Conservation (phyloP, 495 filamentous ascomycete genomes). For the Pyrenopolyporus hunteri region DNA sequence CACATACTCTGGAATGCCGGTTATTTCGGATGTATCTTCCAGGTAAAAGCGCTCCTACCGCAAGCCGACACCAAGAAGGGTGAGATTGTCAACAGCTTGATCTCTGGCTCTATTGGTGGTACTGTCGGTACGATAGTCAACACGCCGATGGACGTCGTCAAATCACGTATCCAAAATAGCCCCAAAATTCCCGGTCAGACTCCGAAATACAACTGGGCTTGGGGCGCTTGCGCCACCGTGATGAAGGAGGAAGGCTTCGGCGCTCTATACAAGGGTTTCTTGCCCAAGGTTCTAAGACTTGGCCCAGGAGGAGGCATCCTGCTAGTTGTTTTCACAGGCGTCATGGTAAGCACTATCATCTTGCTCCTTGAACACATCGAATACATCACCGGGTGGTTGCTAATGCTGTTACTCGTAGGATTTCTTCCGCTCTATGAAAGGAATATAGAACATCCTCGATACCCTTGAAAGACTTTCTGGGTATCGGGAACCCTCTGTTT, state of each 20-base stretch:
- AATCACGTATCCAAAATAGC: conserved; percentile 94
- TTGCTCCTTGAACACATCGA: neutral
- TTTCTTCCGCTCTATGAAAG: conserved; percentile 35
- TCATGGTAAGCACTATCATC: conserved; percentile 23
- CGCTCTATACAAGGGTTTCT: conserved; percentile 96
- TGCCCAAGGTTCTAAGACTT: conserved; percentile 90
- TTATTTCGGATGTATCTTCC: conserved; percentile 98
- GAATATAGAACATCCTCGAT: conserved; percentile 11
- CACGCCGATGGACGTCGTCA: conserved; percentile 97
- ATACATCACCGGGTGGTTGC: neutral
- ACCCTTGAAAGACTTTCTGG: neutral
- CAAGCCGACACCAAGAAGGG: conserved; percentile 76
- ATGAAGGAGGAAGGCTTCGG: conserved; percentile 91
- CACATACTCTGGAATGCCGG: conserved; percentile 97
- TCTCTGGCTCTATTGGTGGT: conserved; percentile 86
- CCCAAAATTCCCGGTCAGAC: conserved; percentile 75
- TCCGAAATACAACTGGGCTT: conserved; percentile 99
- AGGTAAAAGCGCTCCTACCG: conserved; percentile 84
- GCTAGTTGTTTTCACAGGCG: conserved; percentile 33
- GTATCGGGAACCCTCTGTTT: neutral
- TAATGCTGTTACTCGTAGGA: conserved; percentile 6
- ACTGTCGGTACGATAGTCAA: conserved; percentile 93
- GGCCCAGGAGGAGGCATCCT: conserved; percentile 74
- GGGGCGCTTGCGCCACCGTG: conserved; percentile 80
- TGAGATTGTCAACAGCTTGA: conserved; percentile 83